Evolutionary conservation across 2,329 filamentous ascomycete species (phyloP), one percentile per base, ranked within the genome.

Genomic region (Alternaria dauci): DNA sequence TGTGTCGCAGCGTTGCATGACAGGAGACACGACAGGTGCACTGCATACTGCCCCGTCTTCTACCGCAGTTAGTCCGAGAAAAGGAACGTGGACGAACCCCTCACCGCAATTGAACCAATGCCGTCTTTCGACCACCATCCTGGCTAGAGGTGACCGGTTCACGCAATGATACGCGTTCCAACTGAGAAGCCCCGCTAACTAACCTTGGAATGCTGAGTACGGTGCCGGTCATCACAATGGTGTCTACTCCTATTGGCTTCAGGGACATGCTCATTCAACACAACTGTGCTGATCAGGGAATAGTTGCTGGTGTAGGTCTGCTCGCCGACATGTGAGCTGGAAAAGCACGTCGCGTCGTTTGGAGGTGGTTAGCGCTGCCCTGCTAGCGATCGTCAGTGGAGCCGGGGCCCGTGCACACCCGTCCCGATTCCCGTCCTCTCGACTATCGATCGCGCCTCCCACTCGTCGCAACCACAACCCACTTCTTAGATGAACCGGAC

Each of bases 261-360:
- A n/a, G 25, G 30, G 42, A 34, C 52, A n/a, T 14, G 18, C 41
- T 26, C 11, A 28, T 30, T 26, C 41, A 43, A n/a, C 20, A 26
- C 25, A 39, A 20, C 28, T 8, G 26, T 26, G 57, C 55, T 44
- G 39, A 59, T 59, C 52, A 32, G 34, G 20, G 30, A 16, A 20
- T 34, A 54, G 42, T 36, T 34, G 38, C 32, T 56, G 56, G 42
- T 41, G 51, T 43, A 34, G 34, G 34, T 50, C 28, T 47, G 25
- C 44, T 56, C 52, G 52, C 38, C 57, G 52, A 55, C 36, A 28
- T 55, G 28, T 23, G 46, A n/a, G 11, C 44, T n/a, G 16, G 44
- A 59, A 59, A 59, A 59, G 57, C 57, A 59, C 44, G 30, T 51
- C 52, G 30, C 28, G 23, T 23, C 46, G 32, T 41, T 43, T 12